Evolutionary conservation across 2,329 filamentous ascomycete genomes (phyloP).

Genomic region (Didymella pomorum): DNA sequence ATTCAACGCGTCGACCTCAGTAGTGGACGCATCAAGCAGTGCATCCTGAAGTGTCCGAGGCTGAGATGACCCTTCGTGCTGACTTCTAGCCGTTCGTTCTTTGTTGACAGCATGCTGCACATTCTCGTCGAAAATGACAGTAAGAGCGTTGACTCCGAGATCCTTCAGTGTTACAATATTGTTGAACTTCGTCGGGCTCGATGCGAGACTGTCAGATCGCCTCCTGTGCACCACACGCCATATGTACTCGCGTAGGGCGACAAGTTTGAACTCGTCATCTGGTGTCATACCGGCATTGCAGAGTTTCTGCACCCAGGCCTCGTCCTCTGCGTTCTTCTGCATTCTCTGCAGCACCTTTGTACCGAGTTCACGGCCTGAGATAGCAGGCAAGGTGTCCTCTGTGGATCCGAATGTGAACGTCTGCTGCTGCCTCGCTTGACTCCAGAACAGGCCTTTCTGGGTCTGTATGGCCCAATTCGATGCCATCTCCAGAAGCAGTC

Average conservation of each 20-base stretch:
- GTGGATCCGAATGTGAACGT: constrained; percentile 72
- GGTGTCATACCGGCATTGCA: constrained; percentile 80
- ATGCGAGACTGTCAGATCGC: constrained; percentile 60
- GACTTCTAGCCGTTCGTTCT: constrained; percentile 40
- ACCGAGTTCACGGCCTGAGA: constrained; percentile 65
- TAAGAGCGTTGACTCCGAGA: constrained; percentile 82
- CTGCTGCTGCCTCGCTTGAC: constrained; percentile 72
- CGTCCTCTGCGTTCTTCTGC: constrained; percentile 87
- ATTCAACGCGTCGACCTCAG: constrained; percentile 73
- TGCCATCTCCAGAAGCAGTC: constrained; percentile 83
- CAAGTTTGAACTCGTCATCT: constrained; percentile 89
- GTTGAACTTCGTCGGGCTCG: constrained; percentile 62
- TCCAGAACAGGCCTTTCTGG: constrained; percentile 89
- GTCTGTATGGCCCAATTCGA: constrained; percentile 84
- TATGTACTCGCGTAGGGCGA: constrained; percentile 88
- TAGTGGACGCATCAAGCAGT: constrained; percentile 88
- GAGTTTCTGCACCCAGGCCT: constrained; percentile 87
- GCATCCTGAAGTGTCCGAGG: constrained; percentile 89
- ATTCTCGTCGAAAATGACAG: constrained; percentile 88
- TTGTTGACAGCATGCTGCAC: constrained; percentile 57
- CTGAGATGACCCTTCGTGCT: constrained; percentile 44
- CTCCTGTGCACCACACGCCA: constrained; percentile 83
- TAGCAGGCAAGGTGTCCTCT: constrained; percentile 61
- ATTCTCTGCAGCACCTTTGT: constrained; percentile 68
- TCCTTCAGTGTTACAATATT: constrained; percentile 77